A percentile compares a stretch with the other conserved stretches of the same genome.
phyloP scores from a whole-genome alignment of 805 yeast species.

The Candida peoriensis region DNA sequence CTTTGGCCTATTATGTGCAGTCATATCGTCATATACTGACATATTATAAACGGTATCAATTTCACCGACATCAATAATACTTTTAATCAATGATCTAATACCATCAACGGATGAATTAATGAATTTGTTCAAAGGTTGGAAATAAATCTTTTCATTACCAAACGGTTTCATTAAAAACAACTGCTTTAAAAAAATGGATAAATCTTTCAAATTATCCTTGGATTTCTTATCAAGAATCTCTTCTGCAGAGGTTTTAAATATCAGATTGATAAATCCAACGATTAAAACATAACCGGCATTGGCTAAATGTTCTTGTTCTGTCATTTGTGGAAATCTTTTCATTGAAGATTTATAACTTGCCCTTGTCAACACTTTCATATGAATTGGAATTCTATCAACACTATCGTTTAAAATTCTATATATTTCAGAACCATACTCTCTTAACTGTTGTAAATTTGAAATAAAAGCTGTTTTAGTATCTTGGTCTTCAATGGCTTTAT shows the following conservation, averaged over 20 bases:
- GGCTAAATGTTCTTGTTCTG: slow-evolving; percentile 55
- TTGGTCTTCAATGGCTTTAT: slow-evolving; percentile 72
- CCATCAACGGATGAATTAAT: slow-evolving; percentile 46
- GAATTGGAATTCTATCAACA: slow-evolving; percentile 46
- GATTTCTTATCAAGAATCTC: no score
- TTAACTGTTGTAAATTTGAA: slow-evolving; percentile 62
- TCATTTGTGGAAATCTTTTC: slow-evolving; percentile 49
- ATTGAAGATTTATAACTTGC: slow-evolving; percentile 36
- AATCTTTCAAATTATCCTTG: slow-evolving; percentile 46
- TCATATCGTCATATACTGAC: slow-evolving; percentile 66
- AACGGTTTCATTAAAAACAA: slow-evolving; percentile 66
- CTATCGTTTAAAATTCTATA: slow-evolving; percentile 45
- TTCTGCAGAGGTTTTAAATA: slow-evolving; percentile 48
- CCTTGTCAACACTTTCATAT: slow-evolving; percentile 50
- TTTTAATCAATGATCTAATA: slow-evolving; percentile 39
- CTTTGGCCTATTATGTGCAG: slow-evolving; percentile 45
- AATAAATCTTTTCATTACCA: slow-evolving; percentile 52
- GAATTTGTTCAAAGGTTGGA: slow-evolving; percentile 78
- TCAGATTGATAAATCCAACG: slow-evolving; percentile 43
- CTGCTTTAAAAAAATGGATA: slow-evolving; percentile 59
- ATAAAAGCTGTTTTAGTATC: slow-evolving; percentile 70
- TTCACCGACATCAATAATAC: slow-evolving; percentile 48
- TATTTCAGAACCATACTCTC: slow-evolving; percentile 65
- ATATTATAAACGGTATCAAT: slow-evolving; percentile 57
- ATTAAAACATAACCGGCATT: slow-evolving; percentile 64